Evolutionary conservation across 2,329 filamentous ascomycete genomes (phyloP), one percentile per base, ranked within the genome.

Genomic region (Apiospora koreana): DNA sequence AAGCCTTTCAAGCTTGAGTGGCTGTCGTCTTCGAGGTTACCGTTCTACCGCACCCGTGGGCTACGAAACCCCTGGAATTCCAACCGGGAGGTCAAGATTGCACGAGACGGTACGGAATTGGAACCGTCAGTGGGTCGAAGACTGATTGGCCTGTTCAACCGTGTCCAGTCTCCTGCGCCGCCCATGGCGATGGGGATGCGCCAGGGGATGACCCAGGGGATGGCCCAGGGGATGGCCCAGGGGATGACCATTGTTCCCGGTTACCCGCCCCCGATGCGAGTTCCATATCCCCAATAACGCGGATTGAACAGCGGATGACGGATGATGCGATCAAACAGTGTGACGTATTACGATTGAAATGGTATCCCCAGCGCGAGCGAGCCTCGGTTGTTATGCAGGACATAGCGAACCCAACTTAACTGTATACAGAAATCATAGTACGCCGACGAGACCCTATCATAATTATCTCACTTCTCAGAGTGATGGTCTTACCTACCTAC

Each of bases 11-110:
- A 91, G 75, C 88, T 98, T 64, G 91, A 97, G 81, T 98, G 95
- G 95, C 80, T 97, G 9, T 97, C 94, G 16, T 97, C 93, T 6
- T 90, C 88, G 69, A 88, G 91, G 45, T 86, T 98, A 6, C 94
- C 95, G 0, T 98, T 98, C 78, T 97, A 96, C 79, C 89, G 93
- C 58, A 97, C 95, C 0, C 86, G 94, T 73, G 95, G 95, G 0
- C 82, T 98, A 69, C 89, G 95, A 43, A 98, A 98, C 78, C 93
- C 94, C 0, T 97, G 94, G 94, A 98, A 98, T 80, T 93, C 94
- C 5, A 97, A 98, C 77, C 86, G 95, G 68, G 95, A 98, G 78
- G 93, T 98, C 72, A 98, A 98, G 81, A 97, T 98, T 78, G 95
- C 95, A 31, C 88, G 95, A 76, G 95, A 98, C 76, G 95, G 95